These are phyloP conservation scores for Knoxdaviesia capensis DNA, from an alignment of 2,329 filamentous ascomycete species.

Conservation along the genomic window DNA sequence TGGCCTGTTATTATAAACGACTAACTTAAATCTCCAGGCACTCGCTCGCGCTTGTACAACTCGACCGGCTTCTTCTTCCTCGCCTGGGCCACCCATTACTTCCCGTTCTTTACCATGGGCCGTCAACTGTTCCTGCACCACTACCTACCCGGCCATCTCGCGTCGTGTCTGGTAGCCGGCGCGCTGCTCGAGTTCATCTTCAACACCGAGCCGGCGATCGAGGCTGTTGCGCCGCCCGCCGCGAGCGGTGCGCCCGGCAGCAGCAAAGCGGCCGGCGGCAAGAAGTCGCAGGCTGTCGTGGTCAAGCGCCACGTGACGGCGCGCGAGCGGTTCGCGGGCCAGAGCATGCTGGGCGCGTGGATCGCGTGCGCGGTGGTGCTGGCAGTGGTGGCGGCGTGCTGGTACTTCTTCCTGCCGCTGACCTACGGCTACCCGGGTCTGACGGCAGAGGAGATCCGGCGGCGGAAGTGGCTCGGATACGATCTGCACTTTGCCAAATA, in stretches of 20 bases:
- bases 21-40: conserved; percentile 30
- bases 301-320: conserved; percentile 50
- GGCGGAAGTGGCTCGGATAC: conserved; percentile 90
- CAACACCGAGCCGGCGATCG: conserved; percentile 57
- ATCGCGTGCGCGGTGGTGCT: conserved; percentile 55
- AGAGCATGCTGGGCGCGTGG: conserved; percentile 65
- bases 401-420: conserved; percentile 84
- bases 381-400: conserved; percentile 48
- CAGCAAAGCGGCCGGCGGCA: conserved; percentile 18
- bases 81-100: conserved; percentile 91
- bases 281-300: conserved; percentile 19
- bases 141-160: conserved; percentile 86
- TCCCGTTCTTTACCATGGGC: conserved; percentile 96
- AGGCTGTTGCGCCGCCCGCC: conserved; percentile 15
- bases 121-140: conserved; percentile 96
- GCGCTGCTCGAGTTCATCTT: conserved; percentile 92
- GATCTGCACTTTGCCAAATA: conserved; percentile 98
- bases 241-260: conserved; percentile 14
- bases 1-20: background rate
- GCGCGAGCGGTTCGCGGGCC: conserved; percentile 58
- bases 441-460: conserved; percentile 53
- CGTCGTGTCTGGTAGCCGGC: conserved; percentile 75
- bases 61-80: conserved; percentile 98
- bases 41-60: conserved; percentile 88
- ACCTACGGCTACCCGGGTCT: conserved; percentile 91